Conservation (phyloP, 2,329 filamentous ascomycete genomes). For the Fusarium odoratissimum region DNA sequence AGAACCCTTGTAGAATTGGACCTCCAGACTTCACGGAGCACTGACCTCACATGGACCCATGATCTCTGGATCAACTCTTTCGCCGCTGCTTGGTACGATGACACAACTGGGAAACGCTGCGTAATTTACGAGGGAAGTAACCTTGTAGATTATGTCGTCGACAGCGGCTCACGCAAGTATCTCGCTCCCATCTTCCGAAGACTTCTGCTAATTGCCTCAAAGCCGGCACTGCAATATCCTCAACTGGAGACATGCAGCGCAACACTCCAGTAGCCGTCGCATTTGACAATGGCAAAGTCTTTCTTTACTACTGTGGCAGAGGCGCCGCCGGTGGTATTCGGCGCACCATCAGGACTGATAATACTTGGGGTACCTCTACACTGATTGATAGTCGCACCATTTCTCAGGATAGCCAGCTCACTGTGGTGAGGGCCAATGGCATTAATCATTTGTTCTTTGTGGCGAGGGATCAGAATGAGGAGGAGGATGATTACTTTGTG, state of each 20-base stretch:
- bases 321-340: neutral
- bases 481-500: slow-evolving; percentile 1
- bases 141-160: neutral
- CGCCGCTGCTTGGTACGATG: neutral
- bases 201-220: accelerated
- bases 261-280: neutral
- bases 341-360: neutral
- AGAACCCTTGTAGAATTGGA: neutral
- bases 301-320: neutral
- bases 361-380: accelerated
- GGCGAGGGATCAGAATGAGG: neutral
- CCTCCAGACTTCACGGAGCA: neutral
- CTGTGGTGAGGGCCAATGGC: neutral
- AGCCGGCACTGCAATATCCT: neutral
- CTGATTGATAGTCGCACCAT: neutral
- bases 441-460: neutral
- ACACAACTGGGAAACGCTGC: accelerated
- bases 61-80: slow-evolving; percentile 1
- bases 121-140: neutral
- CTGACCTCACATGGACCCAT: neutral
- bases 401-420: neutral
- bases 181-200: neutral
- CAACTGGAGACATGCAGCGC: neutral
- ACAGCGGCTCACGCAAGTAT: neutral
- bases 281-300: neutral